Base-by-base conservation (phyloP, 306 rosid species). In the Amphicarpaea edgeworthii region DNA sequence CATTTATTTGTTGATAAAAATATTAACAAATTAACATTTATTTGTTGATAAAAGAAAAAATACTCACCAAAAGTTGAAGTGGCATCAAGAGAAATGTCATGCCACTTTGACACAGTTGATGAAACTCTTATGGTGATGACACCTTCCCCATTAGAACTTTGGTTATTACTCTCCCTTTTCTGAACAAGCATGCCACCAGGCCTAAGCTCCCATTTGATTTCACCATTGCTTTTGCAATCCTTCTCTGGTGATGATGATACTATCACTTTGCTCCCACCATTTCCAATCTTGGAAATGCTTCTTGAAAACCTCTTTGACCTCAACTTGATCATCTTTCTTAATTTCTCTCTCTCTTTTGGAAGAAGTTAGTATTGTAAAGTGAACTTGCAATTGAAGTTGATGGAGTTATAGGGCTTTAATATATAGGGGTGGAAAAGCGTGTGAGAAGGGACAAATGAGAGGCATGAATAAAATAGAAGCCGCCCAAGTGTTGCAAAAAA, bases 121-220 rank as follows among this genome's bases (percentile, higher is more conserved):
- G 99, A 86, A 2, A 95, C 99, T 79, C 95, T 85, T 73, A 95
- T 72, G n/a, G 93, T 80, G 84, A 95, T 95, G 11, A 87, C 14
- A 8, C 82, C 88, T 9, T 90, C 92, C 8, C 83, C 93, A n/a
- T n/a, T n/a, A 14, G 5, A 58, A 50, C 77, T 77, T 68, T 78
- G 83, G 32, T 45, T 66, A 24, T 45, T 66, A 24, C 49, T 78
- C 79, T 90, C 99, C 67, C 99, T 92, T 40, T 81, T 92, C 47
- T 95, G 99, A 14, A 95, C 99, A 19, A 95, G 97, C 99, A 95
- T 95, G 67, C 99, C 99, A 46, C 99, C 97, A 1, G 99, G 97
- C 30, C 99, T 82, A 34, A 89, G 89, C 73, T 95, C 99, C 99
- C 99, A 95, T 77, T 95, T 88, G 84, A 92, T 89, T 70, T 95